Base-by-base conservation (phyloP, 73 alveolate genomes). In the Tetrahymena thermophila region DNA sequence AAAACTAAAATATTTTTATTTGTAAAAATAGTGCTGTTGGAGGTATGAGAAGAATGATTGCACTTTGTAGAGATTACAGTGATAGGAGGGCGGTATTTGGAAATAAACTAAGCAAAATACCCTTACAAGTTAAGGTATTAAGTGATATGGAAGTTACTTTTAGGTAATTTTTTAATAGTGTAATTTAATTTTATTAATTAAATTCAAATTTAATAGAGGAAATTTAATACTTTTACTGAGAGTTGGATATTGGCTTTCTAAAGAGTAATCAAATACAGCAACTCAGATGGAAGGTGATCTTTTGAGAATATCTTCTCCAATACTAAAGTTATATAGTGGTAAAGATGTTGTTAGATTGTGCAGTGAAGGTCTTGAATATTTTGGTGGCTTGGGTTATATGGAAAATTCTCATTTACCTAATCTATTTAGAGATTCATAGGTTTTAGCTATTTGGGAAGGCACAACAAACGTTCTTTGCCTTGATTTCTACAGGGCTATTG, bases 401-500 rank as follows among this genome's bases (percentile, higher is more conserved):
- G 99, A 98, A 84, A 97, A 98, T 84, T 95, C 99, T 21, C 31
- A 96, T 56, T 37, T 98, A 4, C 99, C 99, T 16, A 34, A 56
- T 43, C 83, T 97, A 34, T 95, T 98, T 50, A 96, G 99, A 97
- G 99, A 98, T 97, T 96, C 99, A 25, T 94, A 98, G 93, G 99
- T 98, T 44, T 85, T 95, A 21, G 97, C 99, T 38, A 98, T 98
- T 17, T 98, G 99, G 99, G 99, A 98, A 95, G 99, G 99, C 19
- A 98, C 99, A 11, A 98, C 99, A 1, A 98, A 97, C 94, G 97
- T 97, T 1, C 96, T 98, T 37, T 57, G 97, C 43, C 94, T 98
- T 35, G 99, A 98, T 56, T 95, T 98, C 71, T 42, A 96, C 4
- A 96, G 99, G 35, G 99, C 97, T n/a, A 85, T 96, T 25, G 89